These are phyloP conservation scores for Coemansia sp. DNA, from an alignment of 192 early-diverging fungal species.

Conservation along the genomic window DNA sequence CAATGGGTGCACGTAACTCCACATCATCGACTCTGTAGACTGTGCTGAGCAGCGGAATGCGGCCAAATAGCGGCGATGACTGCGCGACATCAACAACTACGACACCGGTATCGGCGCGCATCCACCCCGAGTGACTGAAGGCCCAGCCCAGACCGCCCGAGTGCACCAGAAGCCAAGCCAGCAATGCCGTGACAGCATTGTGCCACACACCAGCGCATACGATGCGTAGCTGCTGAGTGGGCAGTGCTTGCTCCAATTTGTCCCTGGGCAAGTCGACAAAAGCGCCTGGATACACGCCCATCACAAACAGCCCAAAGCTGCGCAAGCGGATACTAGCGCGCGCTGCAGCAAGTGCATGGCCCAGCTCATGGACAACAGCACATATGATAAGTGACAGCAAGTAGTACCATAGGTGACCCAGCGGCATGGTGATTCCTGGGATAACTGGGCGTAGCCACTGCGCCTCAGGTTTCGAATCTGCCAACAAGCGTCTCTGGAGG, in stretches of 20 bases:
- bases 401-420: constrained; percentile 38
- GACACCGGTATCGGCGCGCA: constrained; percentile 17
- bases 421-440: constrained; percentile 44
- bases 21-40: constrained; percentile 41
- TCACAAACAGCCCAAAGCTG: constrained; percentile 30
- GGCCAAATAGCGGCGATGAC: constrained; percentile 35
- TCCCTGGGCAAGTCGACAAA: constrained; percentile 40
- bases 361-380: constrained; percentile 39
- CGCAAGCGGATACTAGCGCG: constrained; percentile 15
- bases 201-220: constrained; percentile 54
- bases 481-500: background rate
- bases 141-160: constrained; percentile 22
- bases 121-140: constrained; percentile 23
- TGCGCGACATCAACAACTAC: constrained; percentile 23
- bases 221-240: constrained; percentile 22
- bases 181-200: constrained; percentile 29
- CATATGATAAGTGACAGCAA: constrained; percentile 23
- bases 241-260: constrained; percentile 19
- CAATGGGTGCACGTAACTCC: background rate
- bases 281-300: constrained; percentile 43
- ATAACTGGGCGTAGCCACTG: constrained; percentile 29
- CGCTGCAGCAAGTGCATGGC: constrained; percentile 44
- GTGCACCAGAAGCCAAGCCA: constrained; percentile 31
- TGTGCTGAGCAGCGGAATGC: constrained; percentile 25
- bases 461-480: background rate